Evolutionary conservation across 2,329 filamentous ascomycete genomes (phyloP), one percentile per base, ranked within the genome.

Genomic region (Penicillium aurantiogriseum): DNA sequence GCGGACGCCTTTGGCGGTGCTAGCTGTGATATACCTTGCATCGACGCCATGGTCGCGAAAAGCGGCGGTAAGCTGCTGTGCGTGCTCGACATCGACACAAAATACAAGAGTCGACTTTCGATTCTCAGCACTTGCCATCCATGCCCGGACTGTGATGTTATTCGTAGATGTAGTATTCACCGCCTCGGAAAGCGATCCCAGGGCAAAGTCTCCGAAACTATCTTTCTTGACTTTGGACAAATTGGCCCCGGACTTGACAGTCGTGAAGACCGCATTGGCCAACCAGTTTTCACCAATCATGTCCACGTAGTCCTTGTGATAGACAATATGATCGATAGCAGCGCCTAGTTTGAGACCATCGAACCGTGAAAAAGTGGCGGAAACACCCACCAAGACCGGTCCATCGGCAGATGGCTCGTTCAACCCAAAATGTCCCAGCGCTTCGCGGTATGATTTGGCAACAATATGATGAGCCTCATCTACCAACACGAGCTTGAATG

Each of bases 381-480:
- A 97, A 3, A 99, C 92, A 5, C 94, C 94, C 13, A 99, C 88
- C 15, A 99, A 79, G 19, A 86, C 83, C 0, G 90, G 88, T 13
- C 83, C 80, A 36, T 72, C 58, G 4, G 74, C 63, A 62, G 77
- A 79, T 49, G 76, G 67, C 54, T 85, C 75, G 13, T 80, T 78
- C 62, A 96, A 81, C 0, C 87, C 85, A 71, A 99, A 96, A 73
- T 97, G 86, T n/a, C 83, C 79, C 47, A 99, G 79, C 0, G 87
- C 83, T 42, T 83, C 82, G 60, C 95, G 80, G 69, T 97, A 97
- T 8, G 87, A 86, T 2, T 85, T 82, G 0, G 94, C 90, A 44
- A 97, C 92, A 52, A 97, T 96, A 74, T 99, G 94, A 72, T 99
- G 94, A 5, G 93, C 94, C 76, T 99, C 94, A 63, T 99, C 94